Conservation (phyloP, 1,139 yeast species). For the Keqinozyma sinolaborantium region DNA sequence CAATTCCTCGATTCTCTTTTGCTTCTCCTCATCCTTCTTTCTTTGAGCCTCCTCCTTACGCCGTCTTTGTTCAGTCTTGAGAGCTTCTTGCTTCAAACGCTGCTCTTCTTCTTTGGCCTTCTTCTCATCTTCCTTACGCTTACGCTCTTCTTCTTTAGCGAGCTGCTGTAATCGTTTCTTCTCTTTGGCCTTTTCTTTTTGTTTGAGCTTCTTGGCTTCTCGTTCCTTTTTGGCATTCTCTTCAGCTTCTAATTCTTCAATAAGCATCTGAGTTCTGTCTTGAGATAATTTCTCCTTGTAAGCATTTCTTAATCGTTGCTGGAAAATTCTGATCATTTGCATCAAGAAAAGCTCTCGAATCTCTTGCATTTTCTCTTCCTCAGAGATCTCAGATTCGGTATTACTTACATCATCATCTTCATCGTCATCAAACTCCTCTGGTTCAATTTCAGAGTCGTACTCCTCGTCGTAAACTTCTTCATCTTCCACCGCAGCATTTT, state of each 20-base stretch:
- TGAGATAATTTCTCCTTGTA: slow-evolving; percentile 72
- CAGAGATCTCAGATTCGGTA: slow-evolving; percentile 46
- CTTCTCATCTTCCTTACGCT: slow-evolving; percentile 54
- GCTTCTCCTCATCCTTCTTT: slow-evolving; percentile 54
- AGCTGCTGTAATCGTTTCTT: slow-evolving; percentile 67
- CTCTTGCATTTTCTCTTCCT: slow-evolving; percentile 69
- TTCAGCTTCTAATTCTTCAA: slow-evolving; percentile 80
- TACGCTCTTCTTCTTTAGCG: slow-evolving; percentile 74
- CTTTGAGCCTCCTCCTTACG: slow-evolving; percentile 47
- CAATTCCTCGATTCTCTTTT: slow-evolving; percentile 36
- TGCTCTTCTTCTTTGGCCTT: slow-evolving; percentile 32
- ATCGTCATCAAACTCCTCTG: slow-evolving; percentile 28
- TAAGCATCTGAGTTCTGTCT: slow-evolving; percentile 66
- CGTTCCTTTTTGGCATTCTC: slow-evolving; percentile 65
- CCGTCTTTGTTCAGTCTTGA: slow-evolving; percentile 41
- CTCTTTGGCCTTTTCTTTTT: slow-evolving; percentile 75
- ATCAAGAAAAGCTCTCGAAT: slow-evolving; percentile 74
- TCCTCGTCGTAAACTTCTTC: slow-evolving; percentile 24
- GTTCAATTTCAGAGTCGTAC: slow-evolving; percentile 28
- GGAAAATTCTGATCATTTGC: slow-evolving; percentile 69
- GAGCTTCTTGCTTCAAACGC: slow-evolving; percentile 30
- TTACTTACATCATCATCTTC: slow-evolving; percentile 30
- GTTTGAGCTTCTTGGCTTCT: slow-evolving; percentile 67
- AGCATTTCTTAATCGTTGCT: slow-evolving; percentile 65
- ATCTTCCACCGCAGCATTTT: slow-evolving; percentile 14